Conservation (phyloP, 2,329 filamentous ascomycete genomes). For the Stagonosporopsis chrysanthemi region DNA sequence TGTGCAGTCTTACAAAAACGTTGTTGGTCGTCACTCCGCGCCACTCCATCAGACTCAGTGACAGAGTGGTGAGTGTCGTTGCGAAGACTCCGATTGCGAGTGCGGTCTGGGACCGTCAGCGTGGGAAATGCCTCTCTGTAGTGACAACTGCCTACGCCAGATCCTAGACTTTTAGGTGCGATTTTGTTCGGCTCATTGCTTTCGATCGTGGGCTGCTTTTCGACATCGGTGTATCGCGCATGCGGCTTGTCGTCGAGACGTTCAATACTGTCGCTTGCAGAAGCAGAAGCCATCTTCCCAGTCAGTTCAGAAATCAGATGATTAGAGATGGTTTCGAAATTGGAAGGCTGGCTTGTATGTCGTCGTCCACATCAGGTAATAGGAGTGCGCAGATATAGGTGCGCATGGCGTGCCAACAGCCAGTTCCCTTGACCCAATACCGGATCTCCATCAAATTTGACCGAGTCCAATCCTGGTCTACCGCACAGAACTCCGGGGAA, state of each 20-base stretch:
- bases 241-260: constrained; percentile 17
- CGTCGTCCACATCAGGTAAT: not conserved
- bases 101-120: constrained; percentile 50
- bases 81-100: constrained; percentile 62
- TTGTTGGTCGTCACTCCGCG: constrained; percentile 60
- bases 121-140: constrained; percentile 35
- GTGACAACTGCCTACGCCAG: constrained; percentile 31
- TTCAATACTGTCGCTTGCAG: constrained; percentile 12
- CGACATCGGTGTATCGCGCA: constrained; percentile 18
- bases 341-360: not conserved
- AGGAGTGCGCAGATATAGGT: not conserved
- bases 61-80: constrained; percentile 63
- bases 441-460: not conserved
- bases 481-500: constrained; percentile 4
- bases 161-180: constrained; percentile 22
- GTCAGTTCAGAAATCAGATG: too few relatives aligned
- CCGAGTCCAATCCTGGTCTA: not conserved
- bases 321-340: too few relatives aligned
- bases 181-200: not conserved
- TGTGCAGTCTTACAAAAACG: constrained; percentile 49
- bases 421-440: not conserved
- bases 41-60: constrained; percentile 63
- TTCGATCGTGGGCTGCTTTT: constrained; percentile 25
- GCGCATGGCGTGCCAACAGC: constrained; percentile 4
- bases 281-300: constrained; percentile 13